A percentile compares a stretch with the other conserved stretches of the same genome.
These are phyloP conservation scores for Beauveria sp. DNA, from an alignment of 2,329 filamentous ascomycete species.

Conservation along the genomic window DNA sequence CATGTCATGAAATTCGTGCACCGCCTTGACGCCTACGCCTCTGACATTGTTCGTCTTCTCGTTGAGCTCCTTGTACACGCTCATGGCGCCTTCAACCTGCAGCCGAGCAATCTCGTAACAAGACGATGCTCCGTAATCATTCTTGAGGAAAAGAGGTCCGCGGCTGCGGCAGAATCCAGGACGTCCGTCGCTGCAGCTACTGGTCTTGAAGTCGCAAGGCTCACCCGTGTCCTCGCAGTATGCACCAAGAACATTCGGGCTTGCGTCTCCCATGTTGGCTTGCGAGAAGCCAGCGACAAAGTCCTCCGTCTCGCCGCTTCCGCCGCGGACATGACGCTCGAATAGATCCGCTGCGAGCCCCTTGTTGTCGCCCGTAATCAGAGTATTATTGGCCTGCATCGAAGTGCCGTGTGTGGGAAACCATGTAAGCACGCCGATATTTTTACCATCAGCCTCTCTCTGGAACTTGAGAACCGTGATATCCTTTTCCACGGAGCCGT, in stretches of 20 bases:
- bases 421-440: conserved; percentile 79
- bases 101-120: conserved; percentile 66
- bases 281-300: conserved; percentile 91
- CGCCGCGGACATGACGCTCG: conserved; percentile 58
- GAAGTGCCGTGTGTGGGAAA: conserved; percentile 88
- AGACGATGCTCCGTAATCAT: conserved; percentile 66
- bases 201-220: conserved; percentile 65
- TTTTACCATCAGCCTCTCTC: conserved; percentile 61
- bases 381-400: conserved; percentile 81
- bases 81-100: conserved; percentile 53
- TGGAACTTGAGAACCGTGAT: conserved; percentile 72
- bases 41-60: conserved; percentile 41
- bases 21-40: conserved; percentile 62
- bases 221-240: conserved; percentile 76
- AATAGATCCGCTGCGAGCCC: conserved; percentile 80
- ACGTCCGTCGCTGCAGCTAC: conserved; percentile 64
- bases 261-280: conserved; percentile 82
- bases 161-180: conserved; percentile 63
- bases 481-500: conserved; percentile 58
- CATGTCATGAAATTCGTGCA: conserved; percentile 78
- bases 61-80: conserved; percentile 43
- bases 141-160: conserved; percentile 56
- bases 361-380: conserved; percentile 88
- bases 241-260: conserved; percentile 75
- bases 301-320: conserved; percentile 48